Percentiles rank a stretch among this genome's conserved stretches.
Conservation (phyloP, 2,329 filamentous ascomycete genomes). For the Sporothrix brasiliensis region DNA sequence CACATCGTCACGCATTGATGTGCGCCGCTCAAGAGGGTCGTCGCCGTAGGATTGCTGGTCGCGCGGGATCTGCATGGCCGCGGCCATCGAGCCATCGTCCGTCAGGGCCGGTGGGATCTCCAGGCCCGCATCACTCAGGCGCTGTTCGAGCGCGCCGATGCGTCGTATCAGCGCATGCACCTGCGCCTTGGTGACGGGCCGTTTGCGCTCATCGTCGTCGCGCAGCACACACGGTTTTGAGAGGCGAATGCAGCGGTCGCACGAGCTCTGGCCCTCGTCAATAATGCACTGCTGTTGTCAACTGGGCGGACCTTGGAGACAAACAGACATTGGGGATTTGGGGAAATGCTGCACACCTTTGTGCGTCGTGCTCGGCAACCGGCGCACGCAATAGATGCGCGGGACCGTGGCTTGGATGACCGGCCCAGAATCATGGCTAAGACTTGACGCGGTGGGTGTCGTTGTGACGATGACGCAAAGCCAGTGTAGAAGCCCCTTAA, state of each 20-base stretch:
- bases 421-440: constrained; percentile 29
- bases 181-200: constrained; percentile 32
- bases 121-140: constrained; percentile 29
- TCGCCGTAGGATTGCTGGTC: not conserved
- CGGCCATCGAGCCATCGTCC: constrained; percentile 13
- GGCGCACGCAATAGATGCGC: constrained; percentile 32
- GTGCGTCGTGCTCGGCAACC: constrained; percentile 32
- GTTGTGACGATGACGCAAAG: not conserved
- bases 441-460: not conserved
- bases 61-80: not conserved
- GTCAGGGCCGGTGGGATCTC: constrained; percentile 26
- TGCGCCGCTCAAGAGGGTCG: not conserved
- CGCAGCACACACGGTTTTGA: constrained; percentile 30
- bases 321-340: not conserved
- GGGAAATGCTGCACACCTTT: constrained; percentile 25
- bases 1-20: constrained; percentile 9
- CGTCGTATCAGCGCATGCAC: constrained; percentile 29
- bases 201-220: constrained; percentile 32
- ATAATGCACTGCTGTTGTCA: constrained; percentile 28
- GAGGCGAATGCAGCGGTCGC: constrained; percentile 30
- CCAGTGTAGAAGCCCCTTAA: not conserved
- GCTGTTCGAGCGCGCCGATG: constrained; percentile 28
- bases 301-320: not conserved
- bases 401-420: constrained; percentile 31
- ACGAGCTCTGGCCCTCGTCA: constrained; percentile 27